These are phyloP conservation scores for Candida nanaspora DNA, from an alignment of 805 yeast genomes.

Conservation along the genomic window DNA sequence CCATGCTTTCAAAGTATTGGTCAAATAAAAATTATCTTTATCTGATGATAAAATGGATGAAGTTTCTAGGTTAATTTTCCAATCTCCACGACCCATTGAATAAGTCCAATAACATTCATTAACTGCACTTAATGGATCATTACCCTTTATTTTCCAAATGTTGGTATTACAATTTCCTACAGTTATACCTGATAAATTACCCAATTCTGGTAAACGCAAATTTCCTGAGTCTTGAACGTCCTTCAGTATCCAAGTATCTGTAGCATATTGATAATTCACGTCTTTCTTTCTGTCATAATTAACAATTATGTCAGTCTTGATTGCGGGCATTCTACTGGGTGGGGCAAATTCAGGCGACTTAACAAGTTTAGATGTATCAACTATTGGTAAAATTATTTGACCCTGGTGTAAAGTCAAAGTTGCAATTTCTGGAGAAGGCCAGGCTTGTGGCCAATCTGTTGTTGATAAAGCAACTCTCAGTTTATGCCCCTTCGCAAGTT, in stretches of 20 bases:
- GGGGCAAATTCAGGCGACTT: conserved; percentile 20
- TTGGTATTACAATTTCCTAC: conserved; percentile 34
- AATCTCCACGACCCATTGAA: conserved; percentile 33
- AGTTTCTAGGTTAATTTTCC: conserved; percentile 30
- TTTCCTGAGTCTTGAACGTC: conserved; percentile 31
- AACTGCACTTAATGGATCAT: conserved; percentile 32
- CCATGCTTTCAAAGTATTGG: conserved; percentile 26
- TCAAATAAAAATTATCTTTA: conserved; percentile 24
- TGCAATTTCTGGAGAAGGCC: conserved; percentile 39
- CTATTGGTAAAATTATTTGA: conserved; percentile 23
- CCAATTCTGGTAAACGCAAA: conserved; percentile 24
- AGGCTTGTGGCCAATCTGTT: conserved; percentile 41
- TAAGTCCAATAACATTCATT: conserved; percentile 34
- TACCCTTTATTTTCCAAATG: conserved; percentile 27
- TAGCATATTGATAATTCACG: conserved; percentile 25
- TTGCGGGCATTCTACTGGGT: conserved; percentile 23
- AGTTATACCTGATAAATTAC: conserved; percentile 29
- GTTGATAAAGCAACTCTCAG: conserved; percentile 35
- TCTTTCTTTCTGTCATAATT: conserved; percentile 20
- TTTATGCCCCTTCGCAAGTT: conserved; percentile 28
- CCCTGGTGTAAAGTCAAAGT: conserved; percentile 26
- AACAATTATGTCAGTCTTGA: conserved; percentile 19
- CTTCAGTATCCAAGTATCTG: conserved; percentile 26
- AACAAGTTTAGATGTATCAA: conserved; percentile 11
- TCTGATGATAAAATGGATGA: conserved; percentile 26